Evolutionary conservation across 2,329 filamentous ascomycete genomes (phyloP).

Genomic region (Colletotrichum viniferum): DNA sequence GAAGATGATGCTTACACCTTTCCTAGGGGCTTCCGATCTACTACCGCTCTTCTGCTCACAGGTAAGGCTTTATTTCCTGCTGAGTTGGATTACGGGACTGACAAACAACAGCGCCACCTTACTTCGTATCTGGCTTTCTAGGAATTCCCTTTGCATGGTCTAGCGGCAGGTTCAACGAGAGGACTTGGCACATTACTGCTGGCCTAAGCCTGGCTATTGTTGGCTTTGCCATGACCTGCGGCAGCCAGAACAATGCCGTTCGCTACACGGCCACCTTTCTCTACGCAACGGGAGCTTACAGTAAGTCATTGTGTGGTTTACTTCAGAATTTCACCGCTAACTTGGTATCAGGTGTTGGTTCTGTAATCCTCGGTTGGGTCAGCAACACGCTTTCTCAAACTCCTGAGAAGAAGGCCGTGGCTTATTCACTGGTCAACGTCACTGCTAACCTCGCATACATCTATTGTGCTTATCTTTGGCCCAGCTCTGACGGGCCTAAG

Average conservation of each 20-base stretch:
- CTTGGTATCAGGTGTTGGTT: not conserved
- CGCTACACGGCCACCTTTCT: conserved; percentile 20
- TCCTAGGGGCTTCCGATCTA: conserved; percentile 5
- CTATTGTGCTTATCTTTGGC: conserved; percentile 60
- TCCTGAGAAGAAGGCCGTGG: conserved; percentile 70
- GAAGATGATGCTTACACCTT: not conserved
- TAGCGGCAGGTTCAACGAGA: conserved; percentile 50
- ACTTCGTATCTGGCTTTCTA: conserved; percentile 27
- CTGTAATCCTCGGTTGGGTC: conserved; percentile 68
- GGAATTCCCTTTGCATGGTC: conserved; percentile 31
- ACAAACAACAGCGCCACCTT: conserved; percentile 10
- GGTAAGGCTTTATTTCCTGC: not conserved
- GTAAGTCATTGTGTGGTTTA: not conserved
- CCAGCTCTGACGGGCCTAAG: conserved; percentile 49
- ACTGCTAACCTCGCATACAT: conserved; percentile 60
- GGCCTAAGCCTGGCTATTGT: conserved; percentile 42
- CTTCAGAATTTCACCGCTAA: not conserved
- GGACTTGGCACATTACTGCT: conserved; percentile 51
- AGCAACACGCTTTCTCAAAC: conserved; percentile 77
- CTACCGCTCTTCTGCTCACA: conserved; percentile 38
- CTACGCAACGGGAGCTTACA: conserved; percentile 8
- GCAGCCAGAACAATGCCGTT: conserved; percentile 1
- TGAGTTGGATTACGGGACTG: not conserved
- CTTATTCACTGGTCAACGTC: conserved; percentile 62
- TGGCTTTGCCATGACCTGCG: conserved; percentile 9